Conservation (phyloP, 2,329 filamentous ascomycete species). For the Escovopsis sp. region DNA sequence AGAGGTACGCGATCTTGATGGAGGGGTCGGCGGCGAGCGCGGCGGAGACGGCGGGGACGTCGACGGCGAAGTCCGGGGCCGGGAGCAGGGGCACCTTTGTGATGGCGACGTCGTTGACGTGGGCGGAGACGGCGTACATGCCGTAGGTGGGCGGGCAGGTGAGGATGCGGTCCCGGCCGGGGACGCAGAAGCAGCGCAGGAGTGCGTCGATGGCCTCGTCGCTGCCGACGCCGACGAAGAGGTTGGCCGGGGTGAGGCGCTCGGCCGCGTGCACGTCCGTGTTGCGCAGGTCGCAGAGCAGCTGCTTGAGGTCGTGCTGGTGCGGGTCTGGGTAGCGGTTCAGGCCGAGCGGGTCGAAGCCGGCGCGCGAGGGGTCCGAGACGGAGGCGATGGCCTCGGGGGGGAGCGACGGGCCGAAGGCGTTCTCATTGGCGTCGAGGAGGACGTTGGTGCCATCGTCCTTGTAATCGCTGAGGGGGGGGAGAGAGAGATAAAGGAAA, state of each 20-base stretch:
- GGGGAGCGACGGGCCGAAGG: conserved; percentile 68
- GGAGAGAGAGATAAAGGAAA: neutral
- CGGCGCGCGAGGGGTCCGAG: conserved; percentile 19
- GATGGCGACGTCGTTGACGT: conserved; percentile 81
- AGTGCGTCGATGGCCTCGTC: conserved; percentile 96
- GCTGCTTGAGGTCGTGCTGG: conserved; percentile 72
- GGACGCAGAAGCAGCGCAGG: conserved; percentile 82
- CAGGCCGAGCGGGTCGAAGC: conserved; percentile 61
- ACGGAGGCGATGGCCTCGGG: conserved; percentile 26
- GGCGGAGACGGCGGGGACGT: conserved; percentile 52
- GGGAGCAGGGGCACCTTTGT: conserved; percentile 72
- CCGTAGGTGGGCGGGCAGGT: conserved; percentile 95
- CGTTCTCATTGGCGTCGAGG: conserved; percentile 96
- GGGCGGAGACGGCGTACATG: conserved; percentile 92
- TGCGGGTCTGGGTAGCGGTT: conserved; percentile 96
- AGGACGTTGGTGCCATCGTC: conserved; percentile 93
- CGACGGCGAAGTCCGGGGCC: conserved; percentile 58
- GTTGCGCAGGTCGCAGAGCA: conserved; percentile 77
- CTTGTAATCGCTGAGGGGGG: conserved; percentile 72
- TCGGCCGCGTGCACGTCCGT: conserved; percentile 65
- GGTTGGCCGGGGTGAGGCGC: conserved; percentile 59
- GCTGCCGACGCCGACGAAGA: conserved; percentile 91
- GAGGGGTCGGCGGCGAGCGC: conserved; percentile 42
- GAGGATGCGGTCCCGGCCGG: conserved; percentile 76
- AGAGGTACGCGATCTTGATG: conserved; percentile 85